Conservation (phyloP, 805 yeast species). For the Saccharomycopsis fodiens region DNA sequence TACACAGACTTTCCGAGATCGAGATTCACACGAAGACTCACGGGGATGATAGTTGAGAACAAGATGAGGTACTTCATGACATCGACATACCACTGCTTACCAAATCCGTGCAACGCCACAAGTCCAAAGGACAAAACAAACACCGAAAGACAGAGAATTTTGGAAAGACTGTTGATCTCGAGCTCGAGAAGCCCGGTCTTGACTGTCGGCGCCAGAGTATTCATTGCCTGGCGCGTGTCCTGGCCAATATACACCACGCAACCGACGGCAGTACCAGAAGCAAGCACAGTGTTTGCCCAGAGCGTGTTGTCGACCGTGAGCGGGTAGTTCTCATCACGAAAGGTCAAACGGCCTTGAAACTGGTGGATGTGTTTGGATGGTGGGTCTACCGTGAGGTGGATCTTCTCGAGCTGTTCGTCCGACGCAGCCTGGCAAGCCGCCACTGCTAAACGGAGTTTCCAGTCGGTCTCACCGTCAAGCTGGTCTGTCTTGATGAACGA, state of each 20-base stretch:
- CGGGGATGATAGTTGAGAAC: conserved; percentile 94
- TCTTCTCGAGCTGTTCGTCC: conserved; percentile 43
- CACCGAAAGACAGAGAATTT: conserved; percentile 81
- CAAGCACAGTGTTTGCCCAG: conserved; percentile 98
- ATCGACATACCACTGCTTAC: conserved; percentile 71
- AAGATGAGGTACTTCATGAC: conserved; percentile 84
- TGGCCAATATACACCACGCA: conserved; percentile 83
- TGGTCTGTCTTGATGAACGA: conserved; percentile 95
- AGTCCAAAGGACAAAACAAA: conserved; percentile 67
- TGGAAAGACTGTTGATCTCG: conserved; percentile 84
- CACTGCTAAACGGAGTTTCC: conserved; percentile 85
- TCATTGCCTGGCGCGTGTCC: conserved; percentile 93
- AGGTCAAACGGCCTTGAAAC: conserved; percentile 67
- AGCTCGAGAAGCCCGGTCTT: conserved; percentile 85
- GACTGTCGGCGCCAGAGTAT: conserved; percentile 80
- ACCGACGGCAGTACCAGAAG: conserved; percentile 88
- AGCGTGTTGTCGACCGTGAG: conserved; percentile 83
- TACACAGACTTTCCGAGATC: conserved; percentile 95
- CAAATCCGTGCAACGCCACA: conserved; percentile 74
- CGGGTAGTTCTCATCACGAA: conserved; percentile 52
- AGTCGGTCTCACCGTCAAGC: conserved; percentile 97
- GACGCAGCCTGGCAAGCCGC: conserved; percentile 59
- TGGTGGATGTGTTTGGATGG: conserved; percentile 81
- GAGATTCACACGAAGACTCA: conserved; percentile 84
- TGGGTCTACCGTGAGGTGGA: conserved; percentile 59